A percentile compares a stretch with the other conserved stretches of the same genome.
Evolutionary conservation across 208 protist genomes (phyloP).

Genomic region (Leishmania amazonensis): DNA sequence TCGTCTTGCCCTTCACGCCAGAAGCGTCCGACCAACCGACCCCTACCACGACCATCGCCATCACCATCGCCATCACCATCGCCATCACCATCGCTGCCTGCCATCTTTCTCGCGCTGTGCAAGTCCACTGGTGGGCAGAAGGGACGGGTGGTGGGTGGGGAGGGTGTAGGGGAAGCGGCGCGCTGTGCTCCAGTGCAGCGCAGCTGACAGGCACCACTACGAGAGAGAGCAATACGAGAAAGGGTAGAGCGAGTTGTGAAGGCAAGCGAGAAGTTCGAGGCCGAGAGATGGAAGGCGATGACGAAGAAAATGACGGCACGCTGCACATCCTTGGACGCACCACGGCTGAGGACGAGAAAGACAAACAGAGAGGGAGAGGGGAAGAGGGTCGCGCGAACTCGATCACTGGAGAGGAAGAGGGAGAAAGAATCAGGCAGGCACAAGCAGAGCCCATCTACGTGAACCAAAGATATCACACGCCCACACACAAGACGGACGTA

Average conservation of each 20-base stretch:
- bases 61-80: too few species aligned
- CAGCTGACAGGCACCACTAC: neutral
- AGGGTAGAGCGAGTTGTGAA: neutral
- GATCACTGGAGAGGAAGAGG: neutral
- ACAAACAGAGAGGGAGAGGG: neutral
- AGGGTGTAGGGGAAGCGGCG: neutral
- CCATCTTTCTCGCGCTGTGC: neutral
- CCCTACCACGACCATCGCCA: too few species aligned
- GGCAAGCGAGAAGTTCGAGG: neutral
- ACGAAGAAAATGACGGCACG: neutral
- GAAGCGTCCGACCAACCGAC: neutral
- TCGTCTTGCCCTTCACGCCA: neutral
- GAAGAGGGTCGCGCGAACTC: neutral
- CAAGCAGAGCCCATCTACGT: neutral
- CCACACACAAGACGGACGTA: too few species aligned
- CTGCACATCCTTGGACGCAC: too few species aligned
- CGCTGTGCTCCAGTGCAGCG: neutral
- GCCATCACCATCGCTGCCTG: too few species aligned
- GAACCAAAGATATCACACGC: neutral
- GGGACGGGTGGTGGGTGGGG: neutral
- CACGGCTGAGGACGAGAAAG: neutral
- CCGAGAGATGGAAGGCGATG: neutral
- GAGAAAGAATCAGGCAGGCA: slow-evolving; percentile 6
- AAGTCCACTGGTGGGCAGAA: neutral
- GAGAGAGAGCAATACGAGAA: neutral